Evolutionary conservation across 192 early-diverging fungal species (phyloP).

Genomic region (Coemansia sp.): DNA sequence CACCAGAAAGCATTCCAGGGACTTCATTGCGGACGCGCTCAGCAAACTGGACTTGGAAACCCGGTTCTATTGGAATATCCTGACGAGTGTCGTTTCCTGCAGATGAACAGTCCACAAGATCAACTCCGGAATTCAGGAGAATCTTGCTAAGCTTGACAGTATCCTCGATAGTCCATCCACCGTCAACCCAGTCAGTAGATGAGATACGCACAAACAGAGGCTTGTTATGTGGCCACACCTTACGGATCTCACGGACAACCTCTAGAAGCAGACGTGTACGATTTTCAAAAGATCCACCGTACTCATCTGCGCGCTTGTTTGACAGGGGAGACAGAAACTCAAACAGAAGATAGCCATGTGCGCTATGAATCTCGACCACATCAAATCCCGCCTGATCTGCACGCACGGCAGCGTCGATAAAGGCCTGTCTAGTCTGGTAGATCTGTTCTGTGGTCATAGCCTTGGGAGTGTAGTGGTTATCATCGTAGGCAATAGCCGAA

Average conservation of each 20-base stretch:
- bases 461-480: conserved; percentile 19
- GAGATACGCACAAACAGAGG: conserved; percentile 86
- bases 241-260: conserved; percentile 59
- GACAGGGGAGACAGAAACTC: conserved; percentile 76
- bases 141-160: conserved; percentile 60
- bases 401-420: conserved; percentile 64
- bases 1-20: conserved; percentile 58
- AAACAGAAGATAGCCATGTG: conserved; percentile 87
- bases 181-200: conserved; percentile 66
- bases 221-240: conserved; percentile 74
- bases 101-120: conserved; percentile 82
- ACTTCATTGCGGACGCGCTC: conserved; percentile 60
- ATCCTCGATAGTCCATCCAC: conserved; percentile 76
- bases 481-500: conserved; percentile 55
- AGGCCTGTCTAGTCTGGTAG: conserved; percentile 58
- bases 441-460: conserved; percentile 70
- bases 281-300: conserved; percentile 91
- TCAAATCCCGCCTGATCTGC: conserved; percentile 83
- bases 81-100: conserved; percentile 66
- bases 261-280: conserved; percentile 75
- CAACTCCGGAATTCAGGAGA: conserved; percentile 69
- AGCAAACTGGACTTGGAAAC: conserved; percentile 74
- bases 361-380: conserved; percentile 85
- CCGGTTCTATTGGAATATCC: conserved; percentile 45
- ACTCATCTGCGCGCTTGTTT: conserved; percentile 87